Conservation (phyloP, 768 basidiomycete genomes). For the Lactarius sp. region DNA sequence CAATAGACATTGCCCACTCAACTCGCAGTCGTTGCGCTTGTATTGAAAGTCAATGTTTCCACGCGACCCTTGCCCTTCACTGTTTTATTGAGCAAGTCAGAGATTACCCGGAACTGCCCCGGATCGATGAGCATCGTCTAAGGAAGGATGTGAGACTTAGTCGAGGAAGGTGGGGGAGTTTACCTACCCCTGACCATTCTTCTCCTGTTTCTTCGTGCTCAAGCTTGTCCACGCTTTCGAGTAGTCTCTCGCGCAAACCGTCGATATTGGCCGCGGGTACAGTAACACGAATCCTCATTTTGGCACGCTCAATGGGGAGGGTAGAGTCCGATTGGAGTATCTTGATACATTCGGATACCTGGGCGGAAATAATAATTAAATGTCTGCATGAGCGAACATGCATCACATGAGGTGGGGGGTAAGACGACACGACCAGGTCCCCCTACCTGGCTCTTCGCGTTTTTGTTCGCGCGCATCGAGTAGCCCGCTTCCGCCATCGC, state of each 20-base stretch:
- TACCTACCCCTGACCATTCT: slow-evolving; percentile 84
- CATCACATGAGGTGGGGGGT: too few species aligned
- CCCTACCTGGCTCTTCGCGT: slow-evolving; percentile 86
- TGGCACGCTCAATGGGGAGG: slow-evolving; percentile 88
- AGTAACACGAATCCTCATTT: slow-evolving; percentile 85
- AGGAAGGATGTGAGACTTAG: background rate
- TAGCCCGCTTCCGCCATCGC: slow-evolving; percentile 95
- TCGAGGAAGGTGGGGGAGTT: background rate
- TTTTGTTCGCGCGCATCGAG: slow-evolving; percentile 84
- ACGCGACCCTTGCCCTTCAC: slow-evolving; percentile 83
- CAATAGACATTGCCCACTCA: slow-evolving; percentile 10
- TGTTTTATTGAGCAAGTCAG: slow-evolving; percentile 86
- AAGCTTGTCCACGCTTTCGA: slow-evolving; percentile 71
- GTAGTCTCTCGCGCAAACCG: slow-evolving; percentile 62
- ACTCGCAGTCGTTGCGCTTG: slow-evolving; percentile 38
- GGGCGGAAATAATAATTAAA: background rate
- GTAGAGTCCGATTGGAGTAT: slow-evolving; percentile 73
- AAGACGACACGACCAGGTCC: too few species aligned
- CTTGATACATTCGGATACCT: slow-evolving; percentile 90
- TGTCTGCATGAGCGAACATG: background rate
- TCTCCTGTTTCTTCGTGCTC: slow-evolving; percentile 76
- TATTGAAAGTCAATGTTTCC: slow-evolving; percentile 72
- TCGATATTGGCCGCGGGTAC: slow-evolving; percentile 65
- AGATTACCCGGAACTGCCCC: slow-evolving; percentile 81
- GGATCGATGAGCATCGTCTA: slow-evolving; percentile 94